Evolutionary conservation across 768 basidiomycete species (phyloP).

Genomic region (Lenzites betulinus): DNA sequence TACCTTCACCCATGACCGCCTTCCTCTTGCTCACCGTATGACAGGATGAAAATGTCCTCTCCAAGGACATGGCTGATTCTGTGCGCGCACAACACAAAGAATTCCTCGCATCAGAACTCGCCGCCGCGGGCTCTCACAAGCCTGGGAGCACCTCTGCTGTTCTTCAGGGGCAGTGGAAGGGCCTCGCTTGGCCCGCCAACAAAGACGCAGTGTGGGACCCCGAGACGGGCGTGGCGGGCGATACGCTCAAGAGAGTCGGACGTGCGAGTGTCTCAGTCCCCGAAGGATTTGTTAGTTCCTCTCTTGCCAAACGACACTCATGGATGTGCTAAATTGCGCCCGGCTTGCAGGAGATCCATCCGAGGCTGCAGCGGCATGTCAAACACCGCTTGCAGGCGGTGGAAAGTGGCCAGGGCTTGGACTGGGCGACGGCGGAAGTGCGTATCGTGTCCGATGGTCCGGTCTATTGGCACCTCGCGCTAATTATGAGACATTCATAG

Average conservation of each 20-base stretch:
- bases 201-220: conserved; percentile 54
- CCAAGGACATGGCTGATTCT: conserved; percentile 46
- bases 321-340: neutral
- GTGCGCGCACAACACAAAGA: conserved; percentile 61
- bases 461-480: neutral
- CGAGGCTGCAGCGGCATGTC: conserved; percentile 76
- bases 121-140: conserved; percentile 49
- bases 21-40: neutral
- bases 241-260: conserved; percentile 59
- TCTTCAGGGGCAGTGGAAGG: conserved; percentile 67
- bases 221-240: conserved; percentile 63
- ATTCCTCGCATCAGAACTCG: conserved; percentile 63
- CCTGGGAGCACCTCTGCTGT: conserved; percentile 51
- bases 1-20: neutral
- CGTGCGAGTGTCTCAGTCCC: conserved; percentile 66
- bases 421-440: conserved; percentile 91
- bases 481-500: conserved; percentile 37
- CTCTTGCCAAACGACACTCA: neutral
- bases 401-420: conserved; percentile 69
- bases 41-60: conserved; percentile 51
- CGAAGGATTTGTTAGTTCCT: conserved; percentile 59
- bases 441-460: conserved; percentile 14
- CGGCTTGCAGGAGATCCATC: conserved; percentile 66
- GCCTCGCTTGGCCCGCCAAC: conserved; percentile 60
- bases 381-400: conserved; percentile 74